Base-by-base conservation (phyloP, 129 eudicot genomes). In the Flaveria bidentis region DNA sequence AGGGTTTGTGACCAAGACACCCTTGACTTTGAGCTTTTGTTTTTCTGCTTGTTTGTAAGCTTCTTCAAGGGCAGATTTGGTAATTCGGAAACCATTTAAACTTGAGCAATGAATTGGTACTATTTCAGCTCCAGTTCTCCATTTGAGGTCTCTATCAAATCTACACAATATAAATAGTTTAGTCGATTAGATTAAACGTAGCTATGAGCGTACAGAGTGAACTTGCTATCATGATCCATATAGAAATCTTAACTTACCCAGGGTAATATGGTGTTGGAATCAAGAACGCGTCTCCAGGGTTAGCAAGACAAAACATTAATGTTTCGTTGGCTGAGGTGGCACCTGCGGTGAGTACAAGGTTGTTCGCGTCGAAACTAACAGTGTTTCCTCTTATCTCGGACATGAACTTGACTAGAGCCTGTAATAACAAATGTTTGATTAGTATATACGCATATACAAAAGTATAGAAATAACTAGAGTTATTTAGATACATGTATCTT, bases 111-210 rank as follows among this genome's bases (percentile, higher is more conserved):
- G 72, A 67, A 67, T 67, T 11, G 72, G 72, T 41, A 67, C 30
- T 41, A 67, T 67, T 67, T 67, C 72, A 67, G 72, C 72, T 67
- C 72, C 72, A 1, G 72, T 67, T 67, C 72, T 41, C 72, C 72
- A 67, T 20, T 67, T 67, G 33, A 67, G 72, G 30, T 67, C 72
- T 67, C 71, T 67, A 67, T 67, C 72, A 67, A 67, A 67, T 6
- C 72, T 67, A 67, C 28, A 67, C 30, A 41, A 17, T 26, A 44
- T 42, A 42, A 44, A 20, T 15, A 63, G 68, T 15, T 30, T 63
- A 30, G 3, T 39, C 0, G 36, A 67, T 44, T 20, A 36, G 72
- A 18, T 67, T 42, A 67, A 67, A 7, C 9, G 2, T n/a, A 16
- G 3, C 3, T 26, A 28, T 26, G 17, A 61, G 1, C n/a, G 2